Evolutionary conservation across 2,329 filamentous ascomycete genomes (phyloP).

Genomic region (Verticillium albo-atrum): DNA sequence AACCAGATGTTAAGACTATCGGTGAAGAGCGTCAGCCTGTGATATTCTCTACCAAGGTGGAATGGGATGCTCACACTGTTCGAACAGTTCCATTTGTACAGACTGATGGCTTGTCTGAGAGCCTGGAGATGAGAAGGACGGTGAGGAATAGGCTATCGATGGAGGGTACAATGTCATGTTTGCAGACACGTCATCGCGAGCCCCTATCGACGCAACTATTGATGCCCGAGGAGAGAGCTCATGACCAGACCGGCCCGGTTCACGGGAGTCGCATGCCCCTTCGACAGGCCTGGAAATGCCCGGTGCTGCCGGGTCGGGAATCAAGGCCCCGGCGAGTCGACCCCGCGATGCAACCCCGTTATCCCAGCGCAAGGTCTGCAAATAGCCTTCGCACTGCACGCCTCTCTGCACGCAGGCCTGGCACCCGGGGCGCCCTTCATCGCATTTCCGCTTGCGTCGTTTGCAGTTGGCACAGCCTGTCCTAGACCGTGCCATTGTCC

Average conservation of each 20-base stretch:
- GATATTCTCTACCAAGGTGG: background rate
- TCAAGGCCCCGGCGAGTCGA: slow-evolving; percentile 6
- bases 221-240: background rate
- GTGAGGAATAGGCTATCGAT: background rate
- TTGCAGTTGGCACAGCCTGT: slow-evolving; percentile 12
- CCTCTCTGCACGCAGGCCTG: slow-evolving; percentile 7
- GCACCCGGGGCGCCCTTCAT: slow-evolving; percentile 13
- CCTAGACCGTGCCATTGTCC: slow-evolving; percentile 10
- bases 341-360: slow-evolving; percentile 11
- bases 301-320: slow-evolving; percentile 1
- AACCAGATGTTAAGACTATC: slow-evolving; percentile 7
- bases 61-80: background rate
- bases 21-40: background rate
- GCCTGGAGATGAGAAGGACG: background rate
- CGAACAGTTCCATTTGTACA: background rate
- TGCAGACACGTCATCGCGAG: background rate
- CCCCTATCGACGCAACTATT: background rate
- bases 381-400: slow-evolving; percentile 12
- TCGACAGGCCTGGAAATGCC: background rate
- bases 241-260: background rate
- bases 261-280: background rate
- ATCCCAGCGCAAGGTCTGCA: slow-evolving; percentile 10
- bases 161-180: background rate
- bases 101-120: background rate
- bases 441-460: slow-evolving; percentile 13